A percentile compares a stretch with the other conserved stretches of the same genome.
phyloP scores from a whole-genome alignment of 306 rosid species.

The Castanea crenata region DNA sequence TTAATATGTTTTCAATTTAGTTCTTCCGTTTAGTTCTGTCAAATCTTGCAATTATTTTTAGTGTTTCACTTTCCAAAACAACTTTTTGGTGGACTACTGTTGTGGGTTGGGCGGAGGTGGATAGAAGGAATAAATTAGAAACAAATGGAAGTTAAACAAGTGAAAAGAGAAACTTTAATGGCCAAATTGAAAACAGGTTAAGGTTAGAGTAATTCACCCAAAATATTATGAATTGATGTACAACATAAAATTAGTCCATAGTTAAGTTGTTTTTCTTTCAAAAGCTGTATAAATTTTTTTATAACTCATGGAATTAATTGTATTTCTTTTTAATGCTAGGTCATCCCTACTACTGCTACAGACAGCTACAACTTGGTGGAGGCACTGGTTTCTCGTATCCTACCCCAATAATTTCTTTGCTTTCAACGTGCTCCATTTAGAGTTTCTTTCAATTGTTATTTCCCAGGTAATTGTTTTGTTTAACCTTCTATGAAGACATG shows the following conservation, averaged over 20 bases:
- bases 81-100: too few relatives aligned
- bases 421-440: conserved; percentile 6
- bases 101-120: too few relatives aligned
- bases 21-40: too few relatives aligned
- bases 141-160: too few relatives aligned
- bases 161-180: too few relatives aligned
- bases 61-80: too few relatives aligned
- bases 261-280: background rate
- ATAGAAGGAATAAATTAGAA: too few relatives aligned
- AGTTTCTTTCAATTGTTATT: conserved; percentile 11
- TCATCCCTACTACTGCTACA: conserved; percentile 55
- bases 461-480: conserved; percentile 34
- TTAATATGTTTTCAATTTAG: too few relatives aligned
- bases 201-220: too few relatives aligned
- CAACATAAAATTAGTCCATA: background rate
- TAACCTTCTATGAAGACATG: conserved; percentile 56
- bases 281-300: background rate
- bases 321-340: conserved; percentile 41
- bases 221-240: background rate
- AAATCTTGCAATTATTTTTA: too few relatives aligned
- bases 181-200: too few relatives aligned
- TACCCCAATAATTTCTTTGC: conserved; percentile 17
- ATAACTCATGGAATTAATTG: background rate
- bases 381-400: conserved; percentile 89
- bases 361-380: conserved; percentile 79